phyloP scores from a whole-genome alignment of 805 yeast species.

The Barnettozyma siamensis region DNA sequence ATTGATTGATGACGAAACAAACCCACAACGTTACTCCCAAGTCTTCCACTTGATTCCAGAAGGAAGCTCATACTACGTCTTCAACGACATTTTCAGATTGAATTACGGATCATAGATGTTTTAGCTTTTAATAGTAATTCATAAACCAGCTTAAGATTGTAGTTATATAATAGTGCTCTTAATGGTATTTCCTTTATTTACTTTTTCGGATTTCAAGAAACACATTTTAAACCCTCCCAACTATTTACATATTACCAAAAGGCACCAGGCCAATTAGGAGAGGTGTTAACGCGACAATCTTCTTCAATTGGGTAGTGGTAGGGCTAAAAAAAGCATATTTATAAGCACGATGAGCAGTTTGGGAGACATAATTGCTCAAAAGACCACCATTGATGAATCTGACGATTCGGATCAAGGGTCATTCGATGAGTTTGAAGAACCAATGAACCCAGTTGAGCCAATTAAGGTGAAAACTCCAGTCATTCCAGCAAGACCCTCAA shows the following conservation, averaged over 20 bases:
- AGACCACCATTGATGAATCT: neutral
- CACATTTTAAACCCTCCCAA: too few species aligned
- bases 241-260: too few species aligned
- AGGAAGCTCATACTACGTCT: conserved; percentile 83
- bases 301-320: too few species aligned
- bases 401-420: too few species aligned
- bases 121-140: neutral
- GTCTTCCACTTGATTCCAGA: conserved; percentile 96
- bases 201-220: too few species aligned
- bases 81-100: conserved; percentile 95
- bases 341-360: neutral
- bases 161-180: too few species aligned
- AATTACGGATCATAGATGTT: conserved; percentile 57
- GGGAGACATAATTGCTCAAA: neutral
- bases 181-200: too few species aligned
- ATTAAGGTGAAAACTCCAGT: neutral
- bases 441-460: conserved; percentile 3
- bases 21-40: conserved; percentile 94
- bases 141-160: too few species aligned
- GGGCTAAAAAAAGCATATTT: too few species aligned
- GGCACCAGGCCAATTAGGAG: too few species aligned
- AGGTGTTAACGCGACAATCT: too few species aligned
- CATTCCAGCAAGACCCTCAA: conserved; percentile 4
- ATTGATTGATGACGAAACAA: conserved; percentile 85
- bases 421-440: neutral